Evolutionary conservation across 106 monocot species (phyloP).

Genomic region (Hemerocallis citrina): DNA sequence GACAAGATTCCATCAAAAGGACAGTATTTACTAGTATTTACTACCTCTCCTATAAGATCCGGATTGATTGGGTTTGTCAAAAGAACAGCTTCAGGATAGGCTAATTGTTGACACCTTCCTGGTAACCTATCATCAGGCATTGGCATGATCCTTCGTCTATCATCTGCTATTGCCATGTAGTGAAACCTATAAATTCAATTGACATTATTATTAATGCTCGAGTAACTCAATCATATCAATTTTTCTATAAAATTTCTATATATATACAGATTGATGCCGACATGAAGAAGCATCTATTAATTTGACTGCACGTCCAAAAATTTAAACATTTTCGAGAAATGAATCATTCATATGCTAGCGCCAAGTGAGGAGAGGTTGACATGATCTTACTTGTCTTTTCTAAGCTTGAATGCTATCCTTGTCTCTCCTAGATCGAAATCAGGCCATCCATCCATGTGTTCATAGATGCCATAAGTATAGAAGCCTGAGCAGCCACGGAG

Average conservation of each 20-base stretch:
- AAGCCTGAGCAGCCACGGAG: slow-evolving; percentile 49
- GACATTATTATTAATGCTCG: background rate
- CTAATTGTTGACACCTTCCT: slow-evolving; percentile 28
- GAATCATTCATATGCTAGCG: background rate
- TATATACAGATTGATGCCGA: too few relatives aligned
- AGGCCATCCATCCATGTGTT: slow-evolving; percentile 46
- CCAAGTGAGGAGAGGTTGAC: background rate
- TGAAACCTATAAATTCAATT: slow-evolving; percentile 28
- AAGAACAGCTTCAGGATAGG: slow-evolving; percentile 54
- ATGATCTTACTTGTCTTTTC: slow-evolving; percentile 25
- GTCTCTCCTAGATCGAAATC: slow-evolving; percentile 42
- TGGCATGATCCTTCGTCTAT: slow-evolving; percentile 68
- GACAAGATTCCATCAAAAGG: slow-evolving; percentile 40
- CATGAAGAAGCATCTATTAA: background rate
- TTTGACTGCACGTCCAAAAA: background rate
- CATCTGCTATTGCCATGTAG: slow-evolving; percentile 66
- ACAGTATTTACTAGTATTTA: background rate
- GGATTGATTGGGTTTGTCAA: slow-evolving; percentile 47
- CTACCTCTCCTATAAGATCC: slow-evolving; percentile 44
- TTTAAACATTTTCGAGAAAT: background rate
- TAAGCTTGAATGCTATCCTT: slow-evolving; percentile 52
- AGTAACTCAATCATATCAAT: too few relatives aligned
- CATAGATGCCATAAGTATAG: slow-evolving; percentile 54
- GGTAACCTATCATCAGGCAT: slow-evolving; percentile 38
- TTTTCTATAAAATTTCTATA: too few relatives aligned